Percentiles rank a stretch among this genome's conserved stretches.
phyloP scores from a whole-genome alignment of 2,329 filamentous ascomycete genomes.

The Chalara sp. region DNA sequence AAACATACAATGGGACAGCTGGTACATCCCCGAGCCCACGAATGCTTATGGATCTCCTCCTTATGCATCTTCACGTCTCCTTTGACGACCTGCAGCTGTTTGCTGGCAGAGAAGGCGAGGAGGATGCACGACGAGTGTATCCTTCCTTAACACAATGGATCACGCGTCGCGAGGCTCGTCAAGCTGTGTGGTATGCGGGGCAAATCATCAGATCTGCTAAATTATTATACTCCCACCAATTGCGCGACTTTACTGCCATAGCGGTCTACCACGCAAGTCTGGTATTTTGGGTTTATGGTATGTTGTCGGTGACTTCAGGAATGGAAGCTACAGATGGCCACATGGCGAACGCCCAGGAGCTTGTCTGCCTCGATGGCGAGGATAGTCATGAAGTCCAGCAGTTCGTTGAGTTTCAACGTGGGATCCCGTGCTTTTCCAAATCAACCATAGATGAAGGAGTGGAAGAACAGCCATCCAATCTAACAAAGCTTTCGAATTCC shows the following conservation, averaged over 20 bases:
- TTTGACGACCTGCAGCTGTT: conserved; percentile 62
- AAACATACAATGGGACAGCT: not conserved
- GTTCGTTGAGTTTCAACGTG: not conserved
- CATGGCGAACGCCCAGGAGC: not conserved
- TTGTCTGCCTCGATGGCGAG: not conserved
- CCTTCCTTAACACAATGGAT: conserved; percentile 54
- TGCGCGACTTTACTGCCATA: not conserved
- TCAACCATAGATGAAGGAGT: not conserved
- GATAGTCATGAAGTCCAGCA: not conserved
- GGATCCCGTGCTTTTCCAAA: not conserved
- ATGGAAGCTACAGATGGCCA: no score
- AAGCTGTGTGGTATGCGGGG: conserved; percentile 61
- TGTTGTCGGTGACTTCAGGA: not conserved
- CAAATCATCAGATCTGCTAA: conserved; percentile 58
- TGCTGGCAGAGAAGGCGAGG: conserved; percentile 59
- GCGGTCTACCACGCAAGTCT: not conserved
- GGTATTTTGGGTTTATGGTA: not conserved
- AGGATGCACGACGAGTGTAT: conserved; percentile 55
- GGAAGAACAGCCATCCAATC: not conserved
- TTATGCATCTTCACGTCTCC: conserved; percentile 59
- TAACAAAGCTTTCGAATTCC: not conserved
- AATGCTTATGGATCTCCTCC: conserved; percentile 34
- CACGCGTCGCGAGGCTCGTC: conserved; percentile 45
- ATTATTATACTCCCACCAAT: conserved; percentile 30
- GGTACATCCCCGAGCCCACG: not conserved